Base-by-base conservation (phyloP, 177 flowering plant genomes). In the Vitis hybrid region DNA sequence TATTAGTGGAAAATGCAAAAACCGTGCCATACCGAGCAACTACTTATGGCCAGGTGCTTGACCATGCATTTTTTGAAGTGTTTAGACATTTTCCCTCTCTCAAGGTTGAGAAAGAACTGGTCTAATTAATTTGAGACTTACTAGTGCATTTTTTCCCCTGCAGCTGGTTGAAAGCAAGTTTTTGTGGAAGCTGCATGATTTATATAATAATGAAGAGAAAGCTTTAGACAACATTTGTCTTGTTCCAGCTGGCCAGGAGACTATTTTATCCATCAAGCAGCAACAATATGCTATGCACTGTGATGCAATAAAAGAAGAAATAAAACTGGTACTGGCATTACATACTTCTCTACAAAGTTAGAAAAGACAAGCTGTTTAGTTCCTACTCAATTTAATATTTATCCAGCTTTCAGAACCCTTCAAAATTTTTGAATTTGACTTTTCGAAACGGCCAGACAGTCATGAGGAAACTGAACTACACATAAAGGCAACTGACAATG, bases 371-470 rank as follows among this genome's bases (percentile, higher is more conserved):
- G 51, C 64, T 11, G 23, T 77, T 74, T 75, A 61, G 61, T 80
- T 69, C 65, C 75, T 74, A 67, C 81, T 85, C 65, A 82, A 65
- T 71, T 55, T 75, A 79, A 72, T 71, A 71, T 74, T 70, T 54
- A 57, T 84, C 74, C 96, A 94, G 99, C 85, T 94, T 56, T 91
- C 99, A 88, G 94, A 93, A 80, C 98, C 99, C 73, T 92, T 92
- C 95, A 85, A 85, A 82, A 76, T 91, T 76, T 94, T 94, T 83
- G 94, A 90, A 75, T 88, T 94, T 82, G 94, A 94, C 87, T 93
- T 94, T 80, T 89, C 89, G 88, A 93, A 83, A 89, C 86, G 99
- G 79, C 99, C 99, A 77, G 90, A 91, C 59, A 93, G 90, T 79
- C 83, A 72, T 76, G 86, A 94, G 67, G 87, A 85, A 76, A 75